Evolutionary conservation across 2,329 filamentous ascomycete species (phyloP).

Genomic region (Thelonectria discophora): DNA sequence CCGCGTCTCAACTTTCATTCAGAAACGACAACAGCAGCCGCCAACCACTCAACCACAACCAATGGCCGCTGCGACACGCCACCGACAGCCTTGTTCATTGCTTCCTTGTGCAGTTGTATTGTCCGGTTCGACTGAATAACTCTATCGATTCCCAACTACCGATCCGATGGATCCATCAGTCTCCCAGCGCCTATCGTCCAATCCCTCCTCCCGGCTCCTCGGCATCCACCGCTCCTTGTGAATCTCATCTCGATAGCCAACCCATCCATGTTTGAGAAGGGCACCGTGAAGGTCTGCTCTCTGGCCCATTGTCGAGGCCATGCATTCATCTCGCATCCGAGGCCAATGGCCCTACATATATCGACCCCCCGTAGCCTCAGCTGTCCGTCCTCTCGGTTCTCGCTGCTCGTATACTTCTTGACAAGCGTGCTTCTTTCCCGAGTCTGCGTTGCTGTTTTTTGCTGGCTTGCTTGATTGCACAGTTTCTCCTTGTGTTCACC

Average conservation of each 20-base stretch:
- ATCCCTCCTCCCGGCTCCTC: neutral
- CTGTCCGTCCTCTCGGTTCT: neutral
- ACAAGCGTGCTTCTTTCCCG: slow-evolving; percentile 35
- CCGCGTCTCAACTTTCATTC: slow-evolving; percentile 13
- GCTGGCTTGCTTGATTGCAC: slow-evolving; percentile 4
- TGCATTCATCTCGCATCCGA: slow-evolving; percentile 12
- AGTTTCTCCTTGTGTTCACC: slow-evolving; percentile 28
- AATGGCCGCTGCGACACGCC: slow-evolving; percentile 25
- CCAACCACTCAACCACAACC: slow-evolving; percentile 32
- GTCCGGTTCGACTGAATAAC: too few relatives aligned
- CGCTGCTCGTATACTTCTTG: neutral
- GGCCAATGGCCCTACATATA: too few relatives aligned
- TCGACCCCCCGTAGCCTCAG: slow-evolving; percentile 6
- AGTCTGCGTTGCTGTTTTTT: slow-evolving; percentile 29
- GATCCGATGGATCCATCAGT: neutral
- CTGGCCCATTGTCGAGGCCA: slow-evolving; percentile 40
- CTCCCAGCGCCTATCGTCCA: neutral
- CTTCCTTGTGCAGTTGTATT: too few relatives aligned
- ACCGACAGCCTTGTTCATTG: slow-evolving; percentile 9
- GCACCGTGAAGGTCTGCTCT: too few relatives aligned
- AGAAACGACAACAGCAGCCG: slow-evolving; percentile 11
- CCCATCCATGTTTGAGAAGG: too few relatives aligned
- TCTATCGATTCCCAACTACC: too few relatives aligned
- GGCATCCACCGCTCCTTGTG: too few relatives aligned
- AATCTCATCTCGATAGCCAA: too few relatives aligned